Conservation (phyloP, 768 basidiomycete species). For the Lentinula guzmanii region DNA sequence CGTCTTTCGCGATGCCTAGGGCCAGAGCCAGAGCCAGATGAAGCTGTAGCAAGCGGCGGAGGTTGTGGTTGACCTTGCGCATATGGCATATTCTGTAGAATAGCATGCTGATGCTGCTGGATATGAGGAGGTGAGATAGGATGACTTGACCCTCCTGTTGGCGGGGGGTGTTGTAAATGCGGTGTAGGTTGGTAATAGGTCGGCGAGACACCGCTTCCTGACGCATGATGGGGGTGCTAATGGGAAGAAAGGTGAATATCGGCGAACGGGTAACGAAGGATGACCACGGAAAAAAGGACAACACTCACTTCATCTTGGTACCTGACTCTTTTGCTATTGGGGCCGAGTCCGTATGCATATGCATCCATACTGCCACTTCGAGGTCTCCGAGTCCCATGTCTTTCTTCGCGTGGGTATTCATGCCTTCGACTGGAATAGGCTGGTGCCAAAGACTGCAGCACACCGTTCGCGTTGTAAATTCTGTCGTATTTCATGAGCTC, state of each 20-base stretch:
- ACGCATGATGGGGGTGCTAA: neutral
- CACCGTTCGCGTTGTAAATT: neutral
- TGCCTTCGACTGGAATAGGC: neutral
- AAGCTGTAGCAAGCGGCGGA: neutral
- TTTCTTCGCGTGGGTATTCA: constrained; percentile 1
- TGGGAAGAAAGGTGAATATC: neutral
- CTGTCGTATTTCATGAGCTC: neutral
- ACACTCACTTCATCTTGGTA: constrained; percentile 1
- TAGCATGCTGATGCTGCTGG: neutral
- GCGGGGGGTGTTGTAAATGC: constrained; percentile 2
- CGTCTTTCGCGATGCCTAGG: neutral
- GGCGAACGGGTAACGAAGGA: too few species aligned
- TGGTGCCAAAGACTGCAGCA: neutral
- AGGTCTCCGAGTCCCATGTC: constrained; percentile 3
- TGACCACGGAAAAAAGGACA: neutral
- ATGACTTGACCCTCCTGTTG: neutral
- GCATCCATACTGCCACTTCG: constrained; percentile 5
- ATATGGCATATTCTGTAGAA: neutral
- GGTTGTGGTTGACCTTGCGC: neutral
- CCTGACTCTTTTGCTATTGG: constrained; percentile 2
- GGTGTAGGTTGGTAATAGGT: constrained; percentile 6
- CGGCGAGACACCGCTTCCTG: neutral
- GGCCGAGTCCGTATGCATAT: neutral
- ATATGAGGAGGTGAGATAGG: neutral
- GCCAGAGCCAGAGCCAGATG: neutral